Evolutionary conservation across 306 rosid genomes (phyloP).

Genomic region (Crotalaria pallida): DNA sequence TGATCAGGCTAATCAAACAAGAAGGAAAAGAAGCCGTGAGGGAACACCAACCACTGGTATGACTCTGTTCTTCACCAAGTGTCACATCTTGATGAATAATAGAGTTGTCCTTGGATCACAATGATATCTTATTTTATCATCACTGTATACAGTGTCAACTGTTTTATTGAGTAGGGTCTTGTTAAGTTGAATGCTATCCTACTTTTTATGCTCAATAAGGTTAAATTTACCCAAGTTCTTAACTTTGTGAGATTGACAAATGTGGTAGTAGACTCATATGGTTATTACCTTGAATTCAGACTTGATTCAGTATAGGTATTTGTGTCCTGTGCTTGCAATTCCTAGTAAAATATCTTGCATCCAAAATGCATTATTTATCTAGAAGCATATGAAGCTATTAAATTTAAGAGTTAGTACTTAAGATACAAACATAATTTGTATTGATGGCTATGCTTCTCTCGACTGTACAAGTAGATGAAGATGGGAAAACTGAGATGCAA

Average conservation of each 20-base stretch:
- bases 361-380: neutral
- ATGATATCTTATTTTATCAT: constrained; percentile 7
- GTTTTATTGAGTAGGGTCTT: constrained; percentile 20
- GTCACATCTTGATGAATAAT: constrained; percentile 31
- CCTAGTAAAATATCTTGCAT: neutral
- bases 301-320: neutral
- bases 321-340: constrained; percentile 6
- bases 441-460: constrained; percentile 13
- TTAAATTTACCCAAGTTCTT: neutral
- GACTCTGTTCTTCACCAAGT: constrained; percentile 44
- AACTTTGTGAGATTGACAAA: neutral
- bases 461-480: constrained; percentile 41
- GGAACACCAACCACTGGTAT: constrained; percentile 75
- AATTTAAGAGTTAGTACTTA: neutral
- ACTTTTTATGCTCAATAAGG: neutral
- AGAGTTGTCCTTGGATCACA: constrained; percentile 26
- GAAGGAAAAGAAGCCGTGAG: constrained; percentile 78
- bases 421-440: neutral
- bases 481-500: constrained; percentile 45
- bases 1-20: constrained; percentile 63
- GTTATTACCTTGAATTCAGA: neutral
- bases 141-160: constrained; percentile 12
- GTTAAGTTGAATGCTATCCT: constrained; percentile 3
- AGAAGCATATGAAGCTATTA: neutral
- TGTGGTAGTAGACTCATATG: neutral